Evolutionary conservation across 306 rosid genomes (phyloP), one percentile per base, ranked within the genome.

Genomic region (Inga oerstediana): DNA sequence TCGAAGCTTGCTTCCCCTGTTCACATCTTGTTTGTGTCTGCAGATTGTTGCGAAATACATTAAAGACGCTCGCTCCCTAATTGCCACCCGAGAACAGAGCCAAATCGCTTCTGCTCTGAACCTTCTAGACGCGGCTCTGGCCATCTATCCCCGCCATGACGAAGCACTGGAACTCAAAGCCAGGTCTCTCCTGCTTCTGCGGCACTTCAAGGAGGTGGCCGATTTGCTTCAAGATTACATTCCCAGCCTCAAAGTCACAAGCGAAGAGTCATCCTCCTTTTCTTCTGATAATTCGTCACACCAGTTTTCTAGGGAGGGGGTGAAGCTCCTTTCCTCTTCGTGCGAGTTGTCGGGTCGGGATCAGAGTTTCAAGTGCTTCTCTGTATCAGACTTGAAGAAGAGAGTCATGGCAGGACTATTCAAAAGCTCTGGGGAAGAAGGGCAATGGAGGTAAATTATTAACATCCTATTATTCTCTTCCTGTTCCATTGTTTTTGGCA

Each of bases 221-320:
- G 86, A 94, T 81, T 91, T 97, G 98, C 97, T 97, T 16, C 99
- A 97, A 77, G 99, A 94, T 76, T 92, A 88, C 86, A 92, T 97
- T 86, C 99, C 99, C 0, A 97, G 98, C 86, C 88, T 97, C 20
- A 94, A 89, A 84, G 90, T 94, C 76, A 79, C 90, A 1, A 84
- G 67, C 71, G 97, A 94, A 2, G 97, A 94, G 44, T 88, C 93
- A 1, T 76, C 91, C 19, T 88, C 94, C 16, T 74, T 49, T 24
- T 87, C 92, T 27, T 86, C 89, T 3, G 94, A 90, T 37, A 77
- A 73, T 44, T 89, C 91, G 1, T 88, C 94, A 4, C 92, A 91
- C 77, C 87, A 77, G 5, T 86, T 89, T 4, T 93, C 94, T 0
- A 88, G 90, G 49, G 99, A 96, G 30, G 91, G 95, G 75, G 93